These are phyloP conservation scores for Selenicereus undatus DNA, from an alignment of 148 eudicot genomes.

Conservation along the genomic window DNA sequence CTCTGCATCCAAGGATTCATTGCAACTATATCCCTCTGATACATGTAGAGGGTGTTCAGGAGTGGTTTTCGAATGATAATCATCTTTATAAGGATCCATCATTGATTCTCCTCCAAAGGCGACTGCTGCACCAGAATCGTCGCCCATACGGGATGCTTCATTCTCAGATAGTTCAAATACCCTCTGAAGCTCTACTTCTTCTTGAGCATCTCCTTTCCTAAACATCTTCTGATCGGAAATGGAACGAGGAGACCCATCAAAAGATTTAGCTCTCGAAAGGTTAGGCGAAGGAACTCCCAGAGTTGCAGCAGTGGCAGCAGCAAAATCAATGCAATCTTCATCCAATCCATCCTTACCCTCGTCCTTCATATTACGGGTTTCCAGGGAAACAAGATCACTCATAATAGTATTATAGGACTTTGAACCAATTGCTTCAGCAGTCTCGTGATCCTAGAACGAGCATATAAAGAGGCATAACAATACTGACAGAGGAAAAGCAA, in stretches of 20 bases:
- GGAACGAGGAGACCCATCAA: slow-evolving; percentile 52
- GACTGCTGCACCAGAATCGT: slow-evolving; percentile 15
- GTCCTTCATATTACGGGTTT: slow-evolving; percentile 48
- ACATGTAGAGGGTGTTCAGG: slow-evolving; percentile 18
- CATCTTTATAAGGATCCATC: slow-evolving; percentile 32
- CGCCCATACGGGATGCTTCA: slow-evolving; percentile 24
- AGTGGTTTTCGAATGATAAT: slow-evolving; percentile 25
- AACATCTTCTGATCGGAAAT: slow-evolving; percentile 27
- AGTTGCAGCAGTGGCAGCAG: slow-evolving; percentile 91
- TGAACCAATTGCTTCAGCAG: slow-evolving; percentile 66
- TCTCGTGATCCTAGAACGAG: slow-evolving; percentile 60
- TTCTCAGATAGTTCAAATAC: slow-evolving; percentile 53
- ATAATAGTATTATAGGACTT: slow-evolving; percentile 84
- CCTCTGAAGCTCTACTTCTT: slow-evolving; percentile 67
- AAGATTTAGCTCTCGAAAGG: slow-evolving; percentile 65
- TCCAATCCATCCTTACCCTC: slow-evolving; percentile 40
- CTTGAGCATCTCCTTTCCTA: slow-evolving; percentile 72
- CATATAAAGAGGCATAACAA: slow-evolving; percentile 22
- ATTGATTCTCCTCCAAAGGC: slow-evolving; percentile 18
- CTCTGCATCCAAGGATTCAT: slow-evolving; percentile 24
- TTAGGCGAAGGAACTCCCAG: slow-evolving; percentile 89
- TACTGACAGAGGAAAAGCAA: slow-evolving; percentile 1
- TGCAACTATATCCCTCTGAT: slow-evolving; percentile 21
- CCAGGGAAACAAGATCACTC: slow-evolving; percentile 91
- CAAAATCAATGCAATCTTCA: slow-evolving; percentile 85